Conservation (phyloP, 345 rosid species). For the Geranium brycei region DNA sequence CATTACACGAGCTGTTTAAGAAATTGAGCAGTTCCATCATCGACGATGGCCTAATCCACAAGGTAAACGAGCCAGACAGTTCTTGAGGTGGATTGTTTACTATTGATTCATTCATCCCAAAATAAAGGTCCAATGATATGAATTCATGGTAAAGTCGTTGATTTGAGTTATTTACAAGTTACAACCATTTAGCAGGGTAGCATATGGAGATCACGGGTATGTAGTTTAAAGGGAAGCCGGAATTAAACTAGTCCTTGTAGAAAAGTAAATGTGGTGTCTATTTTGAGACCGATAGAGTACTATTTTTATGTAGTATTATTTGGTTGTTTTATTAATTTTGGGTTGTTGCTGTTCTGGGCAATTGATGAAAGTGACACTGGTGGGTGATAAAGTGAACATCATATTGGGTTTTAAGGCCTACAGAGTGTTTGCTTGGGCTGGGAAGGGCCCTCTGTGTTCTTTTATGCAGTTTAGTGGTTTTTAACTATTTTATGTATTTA, state of each 20-base stretch:
- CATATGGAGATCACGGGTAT: background rate
- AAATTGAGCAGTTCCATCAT: slow-evolving; percentile 50
- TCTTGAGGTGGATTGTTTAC: background rate
- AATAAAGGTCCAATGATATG: no score
- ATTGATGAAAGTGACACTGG: background rate
- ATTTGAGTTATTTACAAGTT: no score
- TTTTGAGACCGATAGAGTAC: no score
- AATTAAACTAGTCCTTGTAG: no score
- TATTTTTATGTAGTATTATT: no score
- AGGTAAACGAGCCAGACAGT: slow-evolving; percentile 27
- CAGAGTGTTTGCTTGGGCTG: background rate
- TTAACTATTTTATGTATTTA: background rate
- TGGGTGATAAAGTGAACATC: background rate
- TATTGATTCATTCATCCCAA: no score
- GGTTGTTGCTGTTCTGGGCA: background rate
- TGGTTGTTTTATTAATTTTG: background rate
- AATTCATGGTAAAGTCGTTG: no score
- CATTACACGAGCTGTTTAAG: slow-evolving; percentile 57
- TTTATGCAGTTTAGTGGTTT: background rate
- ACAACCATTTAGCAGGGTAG: no score
- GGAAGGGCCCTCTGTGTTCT: background rate
- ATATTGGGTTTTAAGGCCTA: background rate
- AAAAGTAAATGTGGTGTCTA: no score
- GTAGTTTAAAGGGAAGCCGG: no score
- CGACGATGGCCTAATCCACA: slow-evolving; percentile 64